Conservation (phyloP, 768 basidiomycete species). For the Exsudoporus frostii region DNA sequence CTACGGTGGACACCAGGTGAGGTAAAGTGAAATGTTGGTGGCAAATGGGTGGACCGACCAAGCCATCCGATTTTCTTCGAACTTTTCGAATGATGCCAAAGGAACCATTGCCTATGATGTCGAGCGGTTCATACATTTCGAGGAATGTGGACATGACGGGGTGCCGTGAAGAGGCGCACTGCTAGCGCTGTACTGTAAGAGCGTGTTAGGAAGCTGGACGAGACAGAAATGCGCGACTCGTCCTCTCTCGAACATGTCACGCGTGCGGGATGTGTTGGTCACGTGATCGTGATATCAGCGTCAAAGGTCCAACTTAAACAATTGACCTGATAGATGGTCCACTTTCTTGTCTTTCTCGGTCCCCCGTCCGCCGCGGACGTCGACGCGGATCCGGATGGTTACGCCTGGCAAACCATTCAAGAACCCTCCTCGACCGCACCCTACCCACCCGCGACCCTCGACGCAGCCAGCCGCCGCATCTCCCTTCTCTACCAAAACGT, state of each 20-base stretch:
- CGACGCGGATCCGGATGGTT: constrained; percentile 32
- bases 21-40: neutral
- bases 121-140: constrained; percentile 81
- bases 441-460: constrained; percentile 55
- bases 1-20: constrained; percentile 35
- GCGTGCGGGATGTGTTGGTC: constrained; percentile 11
- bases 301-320: too few relatives aligned
- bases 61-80: constrained; percentile 74
- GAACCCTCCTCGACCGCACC: constrained; percentile 1
- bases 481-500: constrained; percentile 69
- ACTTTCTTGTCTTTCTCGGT: constrained; percentile 54
- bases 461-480: constrained; percentile 66
- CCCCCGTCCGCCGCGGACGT: constrained; percentile 37
- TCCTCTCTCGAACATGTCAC: constrained; percentile 26
- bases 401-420: constrained; percentile 47
- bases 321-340: constrained; percentile 15
- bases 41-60: constrained; percentile 47
- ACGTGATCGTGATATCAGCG: constrained; percentile 27
- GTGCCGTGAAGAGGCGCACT: constrained; percentile 1
- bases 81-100: constrained; percentile 99
- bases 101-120: constrained; percentile 93
- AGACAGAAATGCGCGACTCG: constrained; percentile 18
- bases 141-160: constrained; percentile 42
- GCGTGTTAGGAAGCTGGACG: constrained; percentile 7
- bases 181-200: neutral